These are phyloP conservation scores for Puccinellia tenuiflora DNA, from an alignment of 176 grass and related monocot genomes.

Conservation along the genomic window DNA sequence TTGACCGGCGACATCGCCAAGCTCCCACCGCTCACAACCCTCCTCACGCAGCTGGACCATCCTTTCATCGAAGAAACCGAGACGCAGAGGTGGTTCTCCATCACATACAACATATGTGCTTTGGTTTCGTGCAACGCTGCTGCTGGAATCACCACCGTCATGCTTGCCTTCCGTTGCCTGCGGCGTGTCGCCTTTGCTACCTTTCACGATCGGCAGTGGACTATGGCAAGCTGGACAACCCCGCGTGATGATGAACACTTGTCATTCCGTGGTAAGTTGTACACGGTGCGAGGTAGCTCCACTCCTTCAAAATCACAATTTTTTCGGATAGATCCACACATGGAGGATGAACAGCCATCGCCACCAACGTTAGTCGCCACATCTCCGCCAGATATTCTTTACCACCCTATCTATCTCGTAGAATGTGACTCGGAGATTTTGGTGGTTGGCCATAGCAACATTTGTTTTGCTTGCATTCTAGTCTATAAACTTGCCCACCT, in stretches of 20 bases:
- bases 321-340: neutral
- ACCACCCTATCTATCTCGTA: neutral
- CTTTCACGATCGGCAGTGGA: neutral
- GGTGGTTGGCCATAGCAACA: neutral
- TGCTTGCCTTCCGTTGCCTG: neutral
- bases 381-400: neutral
- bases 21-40: neutral
- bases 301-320: neutral
- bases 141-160: neutral
- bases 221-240: neutral
- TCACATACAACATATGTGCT: neutral
- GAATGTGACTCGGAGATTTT: neutral
- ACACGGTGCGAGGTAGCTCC: neutral
- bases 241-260: neutral
- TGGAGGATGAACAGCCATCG: neutral
- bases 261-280: neutral
- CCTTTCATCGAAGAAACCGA: neutral
- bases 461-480: neutral
- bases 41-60: neutral
- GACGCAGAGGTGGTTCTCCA: neutral
- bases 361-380: neutral
- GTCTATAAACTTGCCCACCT: neutral
- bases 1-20: neutral
- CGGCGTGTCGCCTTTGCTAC: no score
- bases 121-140: neutral